Conservation (phyloP, 345 rosid genomes). For the Salix suchowensis region DNA sequence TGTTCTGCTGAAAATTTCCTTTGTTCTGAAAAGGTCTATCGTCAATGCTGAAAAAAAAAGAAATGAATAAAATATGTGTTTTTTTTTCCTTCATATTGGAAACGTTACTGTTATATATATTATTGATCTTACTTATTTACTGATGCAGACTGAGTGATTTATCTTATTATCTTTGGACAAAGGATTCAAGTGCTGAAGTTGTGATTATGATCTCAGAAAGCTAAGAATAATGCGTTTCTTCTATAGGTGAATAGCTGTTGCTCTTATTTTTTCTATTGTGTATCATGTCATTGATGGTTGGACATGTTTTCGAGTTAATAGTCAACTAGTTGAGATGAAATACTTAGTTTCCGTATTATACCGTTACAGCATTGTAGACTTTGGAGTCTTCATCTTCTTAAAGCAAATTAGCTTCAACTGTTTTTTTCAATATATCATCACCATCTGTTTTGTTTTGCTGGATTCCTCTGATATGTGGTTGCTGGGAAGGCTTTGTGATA, state of each 20-base stretch:
- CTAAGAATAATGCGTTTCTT: background rate
- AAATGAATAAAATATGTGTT: too few species aligned
- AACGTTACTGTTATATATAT: background rate
- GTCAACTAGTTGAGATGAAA: background rate
- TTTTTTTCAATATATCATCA: background rate
- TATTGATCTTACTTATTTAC: background rate
- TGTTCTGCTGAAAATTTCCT: background rate
- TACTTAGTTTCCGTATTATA: background rate
- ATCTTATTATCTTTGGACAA: background rate
- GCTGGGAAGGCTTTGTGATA: background rate
- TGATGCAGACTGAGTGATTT: conserved; percentile 36
- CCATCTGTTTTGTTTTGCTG: background rate
- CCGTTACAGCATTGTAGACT: background rate
- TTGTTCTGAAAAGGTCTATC: background rate
- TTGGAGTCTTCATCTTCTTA: background rate
- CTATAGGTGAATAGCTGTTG: conserved; percentile 8
- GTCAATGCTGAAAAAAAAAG: background rate
- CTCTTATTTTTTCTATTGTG: background rate
- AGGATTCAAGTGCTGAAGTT: background rate
- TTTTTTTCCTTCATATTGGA: background rate
- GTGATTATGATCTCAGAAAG: conserved; percentile 5
- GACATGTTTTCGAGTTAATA: background rate
- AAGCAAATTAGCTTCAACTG: background rate
- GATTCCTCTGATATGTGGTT: background rate
- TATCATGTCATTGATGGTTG: background rate